Conservation (phyloP, 495 filamentous ascomycete genomes). For the Thozetella sp. region DNA sequence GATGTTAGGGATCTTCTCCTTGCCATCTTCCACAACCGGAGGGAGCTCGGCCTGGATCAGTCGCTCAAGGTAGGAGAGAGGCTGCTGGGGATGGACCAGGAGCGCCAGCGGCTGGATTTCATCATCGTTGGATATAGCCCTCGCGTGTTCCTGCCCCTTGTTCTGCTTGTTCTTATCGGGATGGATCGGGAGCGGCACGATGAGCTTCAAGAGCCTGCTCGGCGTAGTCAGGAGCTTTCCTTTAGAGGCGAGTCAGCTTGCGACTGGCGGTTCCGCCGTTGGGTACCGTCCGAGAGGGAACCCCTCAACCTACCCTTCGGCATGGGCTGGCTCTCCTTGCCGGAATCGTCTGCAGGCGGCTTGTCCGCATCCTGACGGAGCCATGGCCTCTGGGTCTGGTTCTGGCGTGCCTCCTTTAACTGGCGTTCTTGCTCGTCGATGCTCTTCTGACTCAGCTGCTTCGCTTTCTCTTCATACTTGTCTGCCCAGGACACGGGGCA, state of each 20-base stretch:
- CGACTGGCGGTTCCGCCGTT: too few relatives aligned
- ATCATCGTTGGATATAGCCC: slow-evolving; percentile 47
- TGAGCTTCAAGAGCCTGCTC: slow-evolving; percentile 84
- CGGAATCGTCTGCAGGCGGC: slow-evolving; percentile 48
- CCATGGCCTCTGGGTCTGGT: slow-evolving; percentile 60
- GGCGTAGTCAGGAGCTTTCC: slow-evolving; percentile 91
- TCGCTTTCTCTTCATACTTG: slow-evolving; percentile 28
- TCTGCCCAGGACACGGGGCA: background rate
- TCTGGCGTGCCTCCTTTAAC: slow-evolving; percentile 26
- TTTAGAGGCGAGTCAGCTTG: slow-evolving; percentile 25
- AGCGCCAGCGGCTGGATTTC: slow-evolving; percentile 83
- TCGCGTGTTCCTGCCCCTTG: slow-evolving; percentile 39
- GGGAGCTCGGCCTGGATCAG: slow-evolving; percentile 90
- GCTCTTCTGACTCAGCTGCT: slow-evolving; percentile 33
- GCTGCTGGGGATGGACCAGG: slow-evolving; percentile 89
- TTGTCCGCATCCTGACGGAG: slow-evolving; percentile 66
- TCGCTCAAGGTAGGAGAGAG: slow-evolving; percentile 88
- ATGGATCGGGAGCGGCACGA: slow-evolving; percentile 72
- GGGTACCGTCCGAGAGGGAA: too few relatives aligned
- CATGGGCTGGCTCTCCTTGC: slow-evolving; percentile 51
- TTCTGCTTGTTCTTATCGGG: slow-evolving; percentile 56
- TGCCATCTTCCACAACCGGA: slow-evolving; percentile 59
- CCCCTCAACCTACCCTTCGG: slow-evolving; percentile 65
- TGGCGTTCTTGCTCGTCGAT: slow-evolving; percentile 38
- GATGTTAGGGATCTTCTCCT: slow-evolving; percentile 69